A percentile compares a stretch with the other conserved stretches of the same genome.
Evolutionary conservation across 1,284 basidiomycete genomes (phyloP).

Genomic region (Ustilago tritici): DNA sequence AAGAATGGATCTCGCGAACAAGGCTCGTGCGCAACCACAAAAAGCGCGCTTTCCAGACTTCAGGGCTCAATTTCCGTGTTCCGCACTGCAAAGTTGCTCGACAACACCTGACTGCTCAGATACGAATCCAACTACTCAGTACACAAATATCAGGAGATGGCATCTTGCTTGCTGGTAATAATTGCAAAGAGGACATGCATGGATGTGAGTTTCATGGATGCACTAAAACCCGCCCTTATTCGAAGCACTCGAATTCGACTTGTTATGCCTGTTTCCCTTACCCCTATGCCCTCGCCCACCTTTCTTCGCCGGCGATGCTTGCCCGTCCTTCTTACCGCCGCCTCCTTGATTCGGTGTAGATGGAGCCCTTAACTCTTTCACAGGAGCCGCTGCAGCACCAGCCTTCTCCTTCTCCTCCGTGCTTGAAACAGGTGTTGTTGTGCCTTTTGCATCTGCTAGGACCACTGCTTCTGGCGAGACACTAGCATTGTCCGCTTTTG

Average conservation of each 20-base stretch:
- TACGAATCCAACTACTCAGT: too few species aligned
- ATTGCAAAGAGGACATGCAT: background rate
- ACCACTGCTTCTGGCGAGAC: constrained; percentile 9
- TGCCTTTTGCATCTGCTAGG: background rate
- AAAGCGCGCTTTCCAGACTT: background rate
- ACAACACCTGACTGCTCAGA: background rate
- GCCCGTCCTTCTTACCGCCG: constrained; percentile 25
- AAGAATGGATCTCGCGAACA: background rate
- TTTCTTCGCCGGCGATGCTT: constrained; percentile 24
- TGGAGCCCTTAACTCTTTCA: constrained; percentile 6
- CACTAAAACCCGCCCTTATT: constrained; percentile 17
- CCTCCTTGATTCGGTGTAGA: constrained; percentile 12
- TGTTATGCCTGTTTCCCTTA: constrained; percentile 38
- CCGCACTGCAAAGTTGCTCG: background rate
- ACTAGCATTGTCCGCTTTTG: constrained; percentile 18
- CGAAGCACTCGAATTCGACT: constrained; percentile 30
- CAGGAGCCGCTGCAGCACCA: background rate
- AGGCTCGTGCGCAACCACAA: constrained; percentile 34
- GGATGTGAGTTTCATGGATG: too few species aligned
- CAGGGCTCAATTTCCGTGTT: background rate
- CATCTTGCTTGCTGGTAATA: background rate
- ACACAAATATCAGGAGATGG: too few species aligned
- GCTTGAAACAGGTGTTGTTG: background rate
- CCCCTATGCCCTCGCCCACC: constrained; percentile 21
- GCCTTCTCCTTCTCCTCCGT: background rate